Evolutionary conservation across 208 protist genomes (phyloP).

Genomic region (Wallacemonas sp.): DNA sequence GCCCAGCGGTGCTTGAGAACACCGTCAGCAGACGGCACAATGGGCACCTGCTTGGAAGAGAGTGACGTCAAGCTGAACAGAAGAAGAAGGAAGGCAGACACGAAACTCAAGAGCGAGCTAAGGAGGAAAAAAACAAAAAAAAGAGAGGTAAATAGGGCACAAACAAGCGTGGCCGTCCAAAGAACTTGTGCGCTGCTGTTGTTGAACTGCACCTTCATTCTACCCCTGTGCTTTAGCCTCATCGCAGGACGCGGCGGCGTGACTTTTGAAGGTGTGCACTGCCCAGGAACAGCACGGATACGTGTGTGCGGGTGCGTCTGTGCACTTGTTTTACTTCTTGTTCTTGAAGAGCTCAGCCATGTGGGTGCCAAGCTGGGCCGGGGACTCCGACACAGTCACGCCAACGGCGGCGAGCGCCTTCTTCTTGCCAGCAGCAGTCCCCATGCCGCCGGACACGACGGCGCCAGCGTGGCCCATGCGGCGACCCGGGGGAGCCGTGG

Average conservation of each 20-base stretch:
- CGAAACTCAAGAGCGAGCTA: constrained; percentile 1
- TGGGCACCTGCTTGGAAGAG: too few relatives aligned
- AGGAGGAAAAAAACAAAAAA: background rate
- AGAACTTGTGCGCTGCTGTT: too few relatives aligned
- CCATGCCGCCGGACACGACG: constrained; percentile 95
- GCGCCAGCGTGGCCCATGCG: constrained; percentile 98
- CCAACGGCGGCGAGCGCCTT: constrained; percentile 89
- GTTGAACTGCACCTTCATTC: too few relatives aligned
- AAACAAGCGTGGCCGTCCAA: too few relatives aligned
- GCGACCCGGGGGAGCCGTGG: constrained; percentile 97
- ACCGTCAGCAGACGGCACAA: too few relatives aligned
- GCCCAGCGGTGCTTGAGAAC: too few relatives aligned
- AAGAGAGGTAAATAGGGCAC: background rate
- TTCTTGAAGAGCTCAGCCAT: constrained; percentile 85
- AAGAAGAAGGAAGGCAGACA: constrained; percentile 9
- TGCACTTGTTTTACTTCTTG: constrained; percentile 46
- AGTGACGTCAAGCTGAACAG: too few relatives aligned
- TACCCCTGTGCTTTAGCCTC: too few relatives aligned
- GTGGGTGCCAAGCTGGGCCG: constrained; percentile 92
- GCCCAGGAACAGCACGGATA: too few relatives aligned
- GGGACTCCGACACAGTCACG: constrained; percentile 91
- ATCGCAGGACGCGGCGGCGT: too few relatives aligned
- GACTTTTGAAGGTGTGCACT: background rate
- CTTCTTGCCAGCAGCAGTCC: constrained; percentile 97
- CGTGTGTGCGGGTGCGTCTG: too few relatives aligned